Evolutionary conservation across 768 basidiomycete species (phyloP).

Genomic region (Porphyrellus cyaneotinctus): DNA sequence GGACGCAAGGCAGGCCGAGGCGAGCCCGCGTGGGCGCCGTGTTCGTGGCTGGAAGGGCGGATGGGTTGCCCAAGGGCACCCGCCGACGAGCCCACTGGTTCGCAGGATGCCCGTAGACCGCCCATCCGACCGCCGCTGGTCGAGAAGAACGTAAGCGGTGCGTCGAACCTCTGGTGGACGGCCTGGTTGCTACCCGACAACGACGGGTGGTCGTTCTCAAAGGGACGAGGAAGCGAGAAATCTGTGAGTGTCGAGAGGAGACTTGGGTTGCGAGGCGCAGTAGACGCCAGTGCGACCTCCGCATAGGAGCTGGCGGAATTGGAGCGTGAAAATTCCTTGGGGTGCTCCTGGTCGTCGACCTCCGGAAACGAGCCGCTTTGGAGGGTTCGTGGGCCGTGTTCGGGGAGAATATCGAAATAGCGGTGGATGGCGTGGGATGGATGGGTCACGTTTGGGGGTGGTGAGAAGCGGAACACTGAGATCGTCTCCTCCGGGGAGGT

Average conservation of each 20-base stretch:
- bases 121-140: background rate
- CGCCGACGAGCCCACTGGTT: background rate
- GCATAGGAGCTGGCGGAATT: slow-evolving; percentile 14
- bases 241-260: slow-evolving; percentile 17
- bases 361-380: background rate
- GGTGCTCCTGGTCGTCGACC: background rate
- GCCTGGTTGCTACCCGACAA: background rate
- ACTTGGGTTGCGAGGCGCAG: background rate
- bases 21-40: background rate
- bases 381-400: background rate
- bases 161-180: slow-evolving; percentile 18
- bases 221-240: slow-evolving; percentile 18
- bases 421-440: slow-evolving; percentile 2
- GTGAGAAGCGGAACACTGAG: background rate
- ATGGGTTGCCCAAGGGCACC: background rate
- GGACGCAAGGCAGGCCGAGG: background rate
- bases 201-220: slow-evolving; percentile 8
- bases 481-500: background rate
- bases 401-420: background rate
- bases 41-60: background rate
- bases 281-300: slow-evolving; percentile 18
- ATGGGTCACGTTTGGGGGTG: background rate
- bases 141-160: slow-evolving; percentile 4
- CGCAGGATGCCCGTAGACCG: background rate
- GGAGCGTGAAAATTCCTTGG: slow-evolving; percentile 5